Conservation (phyloP, 2,329 filamentous ascomycete species). For the Gremmenia infestans region DNA sequence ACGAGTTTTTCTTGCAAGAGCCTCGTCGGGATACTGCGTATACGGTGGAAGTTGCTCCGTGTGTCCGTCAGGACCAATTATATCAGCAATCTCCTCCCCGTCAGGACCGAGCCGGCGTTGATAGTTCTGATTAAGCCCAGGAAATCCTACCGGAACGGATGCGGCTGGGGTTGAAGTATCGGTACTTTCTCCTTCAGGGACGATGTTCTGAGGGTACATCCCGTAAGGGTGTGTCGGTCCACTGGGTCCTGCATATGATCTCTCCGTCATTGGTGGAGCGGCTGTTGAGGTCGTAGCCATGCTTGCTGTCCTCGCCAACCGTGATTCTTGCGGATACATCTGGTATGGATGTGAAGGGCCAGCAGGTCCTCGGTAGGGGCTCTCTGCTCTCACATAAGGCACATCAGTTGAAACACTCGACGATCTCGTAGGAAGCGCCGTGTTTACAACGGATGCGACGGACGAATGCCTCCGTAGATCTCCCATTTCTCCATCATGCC, state of each 20-base stretch:
- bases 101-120: slow-evolving; percentile 70
- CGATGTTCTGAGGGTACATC: slow-evolving; percentile 78
- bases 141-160: slow-evolving; percentile 69
- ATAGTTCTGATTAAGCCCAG: slow-evolving; percentile 58
- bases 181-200: slow-evolving; percentile 47
- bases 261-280: slow-evolving; percentile 47
- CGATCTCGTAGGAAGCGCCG: slow-evolving; percentile 18
- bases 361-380: slow-evolving; percentile 53
- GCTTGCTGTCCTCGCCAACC: slow-evolving; percentile 49
- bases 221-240: slow-evolving; percentile 80
- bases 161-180: slow-evolving; percentile 31
- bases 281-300: slow-evolving; percentile 66
- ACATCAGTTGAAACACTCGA: slow-evolving; percentile 27
- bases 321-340: slow-evolving; percentile 77
- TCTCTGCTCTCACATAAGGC: slow-evolving; percentile 36
- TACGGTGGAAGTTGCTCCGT: slow-evolving; percentile 90
- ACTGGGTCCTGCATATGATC: slow-evolving; percentile 53
- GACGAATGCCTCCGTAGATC: slow-evolving; percentile 17
- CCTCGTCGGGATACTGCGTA: slow-evolving; percentile 78
- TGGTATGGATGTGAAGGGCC: slow-evolving; percentile 80
- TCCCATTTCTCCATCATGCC: slow-evolving; percentile 45
- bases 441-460: slow-evolving; percentile 11
- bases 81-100: slow-evolving; percentile 79
- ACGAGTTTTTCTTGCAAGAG: slow-evolving; percentile 50
- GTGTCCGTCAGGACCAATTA: slow-evolving; percentile 84